A percentile compares a stretch with the other conserved stretches of the same genome.
Conservation (phyloP, 1,284 basidiomycete genomes). For the Puccinia horiana region DNA sequence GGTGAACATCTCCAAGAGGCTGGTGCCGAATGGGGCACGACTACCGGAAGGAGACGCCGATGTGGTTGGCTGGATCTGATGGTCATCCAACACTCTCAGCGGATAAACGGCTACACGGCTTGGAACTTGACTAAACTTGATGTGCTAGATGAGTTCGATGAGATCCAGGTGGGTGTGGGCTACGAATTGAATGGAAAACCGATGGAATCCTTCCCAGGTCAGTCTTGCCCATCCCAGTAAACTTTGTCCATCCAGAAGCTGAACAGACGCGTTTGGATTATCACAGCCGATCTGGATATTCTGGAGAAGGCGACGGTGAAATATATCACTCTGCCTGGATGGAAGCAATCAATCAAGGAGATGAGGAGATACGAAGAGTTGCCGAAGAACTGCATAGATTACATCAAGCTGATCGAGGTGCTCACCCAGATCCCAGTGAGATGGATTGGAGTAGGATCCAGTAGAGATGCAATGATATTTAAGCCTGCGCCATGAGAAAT, state of each 20-base stretch:
- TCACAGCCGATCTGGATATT: slow-evolving; percentile 79
- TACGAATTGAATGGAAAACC: slow-evolving; percentile 58
- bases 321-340: slow-evolving; percentile 89
- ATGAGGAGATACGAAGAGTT: slow-evolving; percentile 73
- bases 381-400: slow-evolving; percentile 81
- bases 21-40: slow-evolving; percentile 59
- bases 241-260: no score
- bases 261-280: no score
- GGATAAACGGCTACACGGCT: slow-evolving; percentile 59
- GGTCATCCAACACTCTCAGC: slow-evolving; percentile 58
- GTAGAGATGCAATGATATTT: slow-evolving; percentile 73
- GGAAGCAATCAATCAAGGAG: slow-evolving; percentile 77
- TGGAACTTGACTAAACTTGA: slow-evolving; percentile 59
- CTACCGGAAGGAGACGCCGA: slow-evolving; percentile 58
- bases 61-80: slow-evolving; percentile 60
- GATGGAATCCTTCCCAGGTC: slow-evolving; percentile 57
- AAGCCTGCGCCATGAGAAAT: neutral
- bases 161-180: slow-evolving; percentile 57
- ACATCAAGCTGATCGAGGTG: slow-evolving; percentile 84
- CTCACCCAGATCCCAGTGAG: slow-evolving; percentile 77
- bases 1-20: slow-evolving; percentile 59
- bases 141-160: slow-evolving; percentile 58
- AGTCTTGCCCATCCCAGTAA: neutral
- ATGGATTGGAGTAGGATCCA: slow-evolving; percentile 89
- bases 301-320: slow-evolving; percentile 79